Evolutionary conservation across 352 stramenopile genomes (phyloP), one percentile per base, ranked within the genome.

Genomic region (Blastocystis sp.): DNA sequence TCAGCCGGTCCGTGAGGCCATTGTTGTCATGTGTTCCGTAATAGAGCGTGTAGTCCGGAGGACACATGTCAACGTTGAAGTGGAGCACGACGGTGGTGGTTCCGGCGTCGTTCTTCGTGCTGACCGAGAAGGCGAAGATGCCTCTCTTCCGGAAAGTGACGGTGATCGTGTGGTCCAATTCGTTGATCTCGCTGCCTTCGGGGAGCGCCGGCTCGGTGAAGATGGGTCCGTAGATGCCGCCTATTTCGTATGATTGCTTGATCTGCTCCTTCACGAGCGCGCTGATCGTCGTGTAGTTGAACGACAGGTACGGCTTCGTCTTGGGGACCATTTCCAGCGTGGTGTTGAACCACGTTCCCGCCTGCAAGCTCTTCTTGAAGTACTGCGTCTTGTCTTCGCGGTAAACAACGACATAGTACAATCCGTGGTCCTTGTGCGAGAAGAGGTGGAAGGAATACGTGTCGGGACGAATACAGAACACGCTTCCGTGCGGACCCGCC

Each of bases 321-420:
- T 1, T 80, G 39, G 29, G 39, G 10, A 62, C n/a, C 69, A 80
- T 60, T 12, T 80, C 16, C 26, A 62, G 45, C 29, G 69, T 80
- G 4, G 69, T 80, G 55, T 80, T 80, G 41, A 62, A 80, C 69
- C 69, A 80, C 13, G 4, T 6, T 21, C 39, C 33, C 67, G 59
- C 35, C 13, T 33, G 13, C 13, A 51, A 9, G 12, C 19, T 29
- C 24, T 1, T 51, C 3, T 80, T 0, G 31, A 80, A 61, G n/a
- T 63, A 80, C 10, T 19, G 16, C 3, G 29, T 16, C 21, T n/a
- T 4, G n/a, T 80, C 69, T 19, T 80, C 69, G 12, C 69, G 69
- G 31, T 35, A 29, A 6, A 80, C 0, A 2, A 29, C 24, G 2
- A 51, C 3, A 13, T 41, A 35, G 45, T 9, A 60, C 31, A 80